phyloP scores from a whole-genome alignment of 148 eudicot genomes.

The Rhododendron molle region DNA sequence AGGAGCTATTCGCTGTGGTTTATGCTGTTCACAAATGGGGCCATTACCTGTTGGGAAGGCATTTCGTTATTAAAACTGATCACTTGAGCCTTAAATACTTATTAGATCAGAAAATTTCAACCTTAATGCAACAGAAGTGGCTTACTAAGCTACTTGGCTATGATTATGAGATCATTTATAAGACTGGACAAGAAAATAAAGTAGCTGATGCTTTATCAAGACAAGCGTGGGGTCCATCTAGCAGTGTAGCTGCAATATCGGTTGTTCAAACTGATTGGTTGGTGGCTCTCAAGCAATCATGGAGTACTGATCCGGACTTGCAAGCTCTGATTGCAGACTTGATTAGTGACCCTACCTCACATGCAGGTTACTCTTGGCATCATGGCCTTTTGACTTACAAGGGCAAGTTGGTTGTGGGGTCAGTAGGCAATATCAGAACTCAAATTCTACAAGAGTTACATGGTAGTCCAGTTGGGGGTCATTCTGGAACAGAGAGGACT shows the following conservation, averaged over 20 bases:
- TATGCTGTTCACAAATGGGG: background rate
- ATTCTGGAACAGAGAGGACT: too few species aligned
- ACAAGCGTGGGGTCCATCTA: rapidly evolving
- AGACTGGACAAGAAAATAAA: background rate
- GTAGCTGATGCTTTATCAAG: background rate
- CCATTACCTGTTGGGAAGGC: background rate
- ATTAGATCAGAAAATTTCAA: background rate
- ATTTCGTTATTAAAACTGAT: background rate
- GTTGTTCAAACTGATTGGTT: background rate
- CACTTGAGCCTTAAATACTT: background rate
- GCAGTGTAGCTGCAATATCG: rapidly evolving
- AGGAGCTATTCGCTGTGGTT: too few species aligned
- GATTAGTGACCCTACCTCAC: too few species aligned
- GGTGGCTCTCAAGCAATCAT: background rate
- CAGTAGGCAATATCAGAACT: too few species aligned
- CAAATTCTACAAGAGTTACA: too few species aligned
- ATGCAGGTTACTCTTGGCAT: too few species aligned
- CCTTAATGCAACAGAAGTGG: background rate
- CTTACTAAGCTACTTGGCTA: background rate
- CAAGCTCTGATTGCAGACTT: too few species aligned
- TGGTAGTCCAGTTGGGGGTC: too few species aligned
- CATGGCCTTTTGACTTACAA: too few species aligned
- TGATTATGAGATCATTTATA: background rate
- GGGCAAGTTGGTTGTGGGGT: too few species aligned
- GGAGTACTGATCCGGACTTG: background rate